Conservation (phyloP, 345 rosid genomes). For the Firmiana major region DNA sequence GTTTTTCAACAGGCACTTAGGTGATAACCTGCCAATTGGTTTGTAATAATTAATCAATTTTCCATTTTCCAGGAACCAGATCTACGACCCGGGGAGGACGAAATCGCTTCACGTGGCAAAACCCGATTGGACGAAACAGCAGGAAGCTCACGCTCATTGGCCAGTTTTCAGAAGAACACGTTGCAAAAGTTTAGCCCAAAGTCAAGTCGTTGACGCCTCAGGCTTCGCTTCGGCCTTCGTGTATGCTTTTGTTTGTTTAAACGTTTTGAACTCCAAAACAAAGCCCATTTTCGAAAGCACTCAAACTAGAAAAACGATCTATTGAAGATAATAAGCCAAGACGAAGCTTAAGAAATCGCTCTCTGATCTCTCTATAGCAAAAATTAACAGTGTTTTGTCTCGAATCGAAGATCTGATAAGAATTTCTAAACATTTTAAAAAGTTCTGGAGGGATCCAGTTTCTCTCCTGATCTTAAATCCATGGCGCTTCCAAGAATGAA, state of each 20-base stretch:
- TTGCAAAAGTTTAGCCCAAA: background rate
- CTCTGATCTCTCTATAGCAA: no score
- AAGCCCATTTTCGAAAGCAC: background rate
- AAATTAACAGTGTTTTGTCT: background rate
- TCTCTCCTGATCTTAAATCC: slow-evolving; percentile 40
- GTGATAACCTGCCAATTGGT: background rate
- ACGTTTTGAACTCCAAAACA: background rate
- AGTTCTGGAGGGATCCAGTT: slow-evolving; percentile 30
- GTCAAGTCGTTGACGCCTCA: slow-evolving; percentile 9
- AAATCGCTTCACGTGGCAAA: background rate
- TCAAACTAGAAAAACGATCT: background rate
- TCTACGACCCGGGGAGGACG: background rate
- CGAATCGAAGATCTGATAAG: slow-evolving; percentile 3
- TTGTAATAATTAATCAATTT: no score
- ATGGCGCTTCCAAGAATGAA: slow-evolving; percentile 54
- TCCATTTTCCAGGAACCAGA: background rate
- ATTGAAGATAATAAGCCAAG: background rate
- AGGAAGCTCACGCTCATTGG: slow-evolving; percentile 1
- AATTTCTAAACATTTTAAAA: background rate
- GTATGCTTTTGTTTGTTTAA: background rate
- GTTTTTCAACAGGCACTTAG: background rate
- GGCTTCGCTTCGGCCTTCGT: background rate
- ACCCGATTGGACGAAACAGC: background rate
- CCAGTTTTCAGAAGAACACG: slow-evolving; percentile 2
- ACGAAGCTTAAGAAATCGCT: background rate